Conservation (phyloP, 257 asterid genomes). For the Solanum clarkiae region DNA sequence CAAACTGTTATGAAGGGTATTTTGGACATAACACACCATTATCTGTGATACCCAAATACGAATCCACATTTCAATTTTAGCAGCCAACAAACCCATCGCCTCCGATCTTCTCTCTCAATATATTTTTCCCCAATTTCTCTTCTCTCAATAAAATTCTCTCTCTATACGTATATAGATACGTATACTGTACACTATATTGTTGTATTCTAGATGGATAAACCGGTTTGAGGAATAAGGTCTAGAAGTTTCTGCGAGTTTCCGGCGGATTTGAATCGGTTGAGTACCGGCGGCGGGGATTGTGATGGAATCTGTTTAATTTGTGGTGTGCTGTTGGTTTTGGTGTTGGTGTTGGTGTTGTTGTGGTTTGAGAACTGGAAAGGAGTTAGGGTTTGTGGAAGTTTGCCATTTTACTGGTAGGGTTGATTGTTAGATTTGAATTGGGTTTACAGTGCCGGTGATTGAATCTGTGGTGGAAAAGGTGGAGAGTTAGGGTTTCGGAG, state of each 20-base stretch:
- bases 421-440: slow-evolving; percentile 1
- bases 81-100: slow-evolving; percentile 12
- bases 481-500: slow-evolving; percentile 53
- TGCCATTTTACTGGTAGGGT: neutral
- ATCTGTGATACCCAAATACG: slow-evolving; percentile 13
- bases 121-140: neutral
- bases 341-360: neutral
- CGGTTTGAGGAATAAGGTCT: slow-evolving; percentile 17
- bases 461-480: neutral
- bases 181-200: neutral
- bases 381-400: neutral
- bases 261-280: neutral
- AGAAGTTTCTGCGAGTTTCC: slow-evolving; percentile 16
- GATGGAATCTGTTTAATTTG: neutral
- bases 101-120: slow-evolving; percentile 11
- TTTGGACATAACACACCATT: neutral
- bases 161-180: neutral
- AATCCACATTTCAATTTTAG: slow-evolving; percentile 16
- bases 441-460: slow-evolving; percentile 2
- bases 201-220: slow-evolving; percentile 18
- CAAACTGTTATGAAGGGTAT: neutral
- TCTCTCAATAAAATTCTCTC: neutral
- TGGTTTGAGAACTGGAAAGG: neutral
- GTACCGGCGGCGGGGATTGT: neutral
- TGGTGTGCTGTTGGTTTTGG: neutral